Percentiles rank a stretch among this genome's conserved stretches.
phyloP scores from a whole-genome alignment of 2,329 filamentous ascomycete species.

The Tolypocladium tropicale region DNA sequence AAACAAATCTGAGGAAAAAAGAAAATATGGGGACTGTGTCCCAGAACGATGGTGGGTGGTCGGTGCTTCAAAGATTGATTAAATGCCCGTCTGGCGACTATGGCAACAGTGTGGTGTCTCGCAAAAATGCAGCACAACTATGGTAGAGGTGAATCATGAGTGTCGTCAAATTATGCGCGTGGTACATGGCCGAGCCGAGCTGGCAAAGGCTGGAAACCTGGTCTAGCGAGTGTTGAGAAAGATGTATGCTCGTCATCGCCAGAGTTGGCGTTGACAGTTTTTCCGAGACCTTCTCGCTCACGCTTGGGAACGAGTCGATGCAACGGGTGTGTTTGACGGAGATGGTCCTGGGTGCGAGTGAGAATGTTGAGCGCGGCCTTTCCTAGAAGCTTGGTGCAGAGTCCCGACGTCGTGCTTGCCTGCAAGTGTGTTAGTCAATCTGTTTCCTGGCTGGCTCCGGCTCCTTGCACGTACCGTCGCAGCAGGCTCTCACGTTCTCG shows the following conservation, averaged over 20 bases:
- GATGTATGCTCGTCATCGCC: not conserved
- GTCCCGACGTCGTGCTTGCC: conserved; percentile 67
- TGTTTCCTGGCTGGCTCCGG: not conserved
- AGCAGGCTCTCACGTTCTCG: conserved; percentile 94
- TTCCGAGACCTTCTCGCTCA: conserved; percentile 6
- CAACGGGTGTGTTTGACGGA: conserved; percentile 22
- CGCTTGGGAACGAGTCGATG: conserved; percentile 24
- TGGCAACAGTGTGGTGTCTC: not conserved
- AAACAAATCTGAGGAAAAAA: not conserved
- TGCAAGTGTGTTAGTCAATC: conserved; percentile 22
- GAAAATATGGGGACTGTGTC: not conserved
- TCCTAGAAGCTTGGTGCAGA: conserved; percentile 37
- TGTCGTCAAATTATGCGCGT: conserved; percentile 16
- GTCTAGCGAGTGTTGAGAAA: not conserved
- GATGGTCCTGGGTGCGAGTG: conserved; percentile 26
- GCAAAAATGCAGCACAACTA: conserved; percentile 1
- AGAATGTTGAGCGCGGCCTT: conserved; percentile 28
- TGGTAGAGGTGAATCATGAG: conserved; percentile 15
- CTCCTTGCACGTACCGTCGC: conserved; percentile 62
- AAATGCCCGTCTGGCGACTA: not conserved
- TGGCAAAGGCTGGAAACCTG: no score
- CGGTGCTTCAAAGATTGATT: not conserved
- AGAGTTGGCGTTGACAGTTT: not conserved
- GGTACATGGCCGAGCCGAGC: conserved; percentile 9
- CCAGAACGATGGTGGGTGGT: not conserved